Percentiles rank a stretch among this genome's conserved stretches.
These are phyloP conservation scores for Epicoccum sorghinum DNA, from an alignment of 2,329 filamentous ascomycete species.

Conservation along the genomic window DNA sequence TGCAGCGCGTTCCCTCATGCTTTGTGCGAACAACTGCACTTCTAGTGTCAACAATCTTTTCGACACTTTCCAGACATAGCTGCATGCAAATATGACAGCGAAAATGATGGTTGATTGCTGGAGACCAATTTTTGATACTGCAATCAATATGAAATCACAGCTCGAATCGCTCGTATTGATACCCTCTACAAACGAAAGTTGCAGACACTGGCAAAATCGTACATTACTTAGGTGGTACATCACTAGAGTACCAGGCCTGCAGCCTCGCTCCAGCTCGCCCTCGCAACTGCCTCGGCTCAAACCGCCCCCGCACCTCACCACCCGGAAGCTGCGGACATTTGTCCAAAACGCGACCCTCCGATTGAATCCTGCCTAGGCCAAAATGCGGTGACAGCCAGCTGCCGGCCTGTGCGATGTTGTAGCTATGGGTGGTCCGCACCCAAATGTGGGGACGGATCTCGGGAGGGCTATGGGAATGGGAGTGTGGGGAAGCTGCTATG, in stretches of 20 bases:
- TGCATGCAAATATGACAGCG: too few relatives aligned
- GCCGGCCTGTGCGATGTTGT: slow-evolving; percentile 2
- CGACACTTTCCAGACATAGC: too few relatives aligned
- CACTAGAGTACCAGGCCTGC: background rate
- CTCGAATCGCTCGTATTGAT: too few relatives aligned
- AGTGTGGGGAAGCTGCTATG: background rate
- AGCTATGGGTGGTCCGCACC: background rate
- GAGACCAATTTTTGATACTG: too few relatives aligned
- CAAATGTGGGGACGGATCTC: background rate
- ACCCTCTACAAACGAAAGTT: too few relatives aligned
- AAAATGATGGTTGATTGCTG: too few relatives aligned
- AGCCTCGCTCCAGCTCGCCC: background rate
- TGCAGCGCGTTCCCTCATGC: too few relatives aligned
- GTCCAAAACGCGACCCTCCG: background rate
- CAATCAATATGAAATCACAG: too few relatives aligned
- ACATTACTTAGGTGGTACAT: too few relatives aligned
- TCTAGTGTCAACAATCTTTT: too few relatives aligned
- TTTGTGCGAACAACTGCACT: too few relatives aligned
- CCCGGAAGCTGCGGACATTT: background rate
- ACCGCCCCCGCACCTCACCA: slow-evolving; percentile 1
- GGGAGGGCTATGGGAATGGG: background rate
- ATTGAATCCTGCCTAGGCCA: background rate
- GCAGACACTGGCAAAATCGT: too few relatives aligned
- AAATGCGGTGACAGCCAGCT: background rate
- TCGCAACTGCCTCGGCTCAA: background rate